Base-by-base conservation (phyloP, 345 rosid genomes). In the Eucalyptus erythrocorys region DNA sequence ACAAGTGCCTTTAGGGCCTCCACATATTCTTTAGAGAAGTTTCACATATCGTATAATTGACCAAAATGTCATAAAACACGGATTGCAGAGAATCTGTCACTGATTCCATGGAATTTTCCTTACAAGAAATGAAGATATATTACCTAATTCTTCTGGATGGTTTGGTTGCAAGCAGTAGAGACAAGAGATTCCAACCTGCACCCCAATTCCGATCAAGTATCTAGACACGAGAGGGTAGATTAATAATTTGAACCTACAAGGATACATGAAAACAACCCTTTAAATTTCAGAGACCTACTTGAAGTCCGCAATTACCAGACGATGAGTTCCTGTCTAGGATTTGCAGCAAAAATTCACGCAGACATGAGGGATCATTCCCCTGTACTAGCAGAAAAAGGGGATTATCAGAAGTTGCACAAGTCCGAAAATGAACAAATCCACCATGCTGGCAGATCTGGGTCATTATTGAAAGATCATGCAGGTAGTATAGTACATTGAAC, bases 171-270 rank as follows among this genome's bases (percentile, higher is more conserved):
- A 97, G 96, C 91, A 97, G 89, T 82, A 94, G 94, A 57, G 98
- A 96, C 50, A 96, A 92, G 90, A 97, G 98, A 91, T 97, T 95
- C 99, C 99, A 97, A 81, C 99, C 99, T 8, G 97, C 97, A 88
- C 99, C 99, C 96, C 98, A 96, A 88, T 95, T 96, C 89, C 99
- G 93, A 93, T 97, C 99, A 51, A 97, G 99, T 87, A 97, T 97
- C 99, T 97, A 92, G 90, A 91, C 87, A 85, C 64, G 76, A 87
- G 42, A 53, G 15, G 34, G 79, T 55, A 48, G 47, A 87, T 88
- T 80, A 22, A 87, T 90, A 87, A 86, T 48, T 88, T 21, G 80
- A 17, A 71, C 11, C 21, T 10, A n/a, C 10, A 37, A 66, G 48
- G n/a, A 34, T 48, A 37, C 88, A 48, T 21, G 68, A 80, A 43